phyloP scores from a whole-genome alignment of 352 stramenopile species.

The Phytophthora tentaculata region DNA sequence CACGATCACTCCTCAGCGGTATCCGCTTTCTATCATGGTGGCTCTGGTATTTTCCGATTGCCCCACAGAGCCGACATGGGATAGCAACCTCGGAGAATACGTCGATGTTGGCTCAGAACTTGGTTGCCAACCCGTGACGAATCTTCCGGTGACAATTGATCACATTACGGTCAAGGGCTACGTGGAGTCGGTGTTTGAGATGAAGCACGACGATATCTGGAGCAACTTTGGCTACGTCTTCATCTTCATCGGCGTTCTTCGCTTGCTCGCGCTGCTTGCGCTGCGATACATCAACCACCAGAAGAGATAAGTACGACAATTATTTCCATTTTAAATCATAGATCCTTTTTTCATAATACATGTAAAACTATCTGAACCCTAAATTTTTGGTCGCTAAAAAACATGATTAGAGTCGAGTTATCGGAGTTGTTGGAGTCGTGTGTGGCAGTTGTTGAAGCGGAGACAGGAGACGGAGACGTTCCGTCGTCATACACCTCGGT shows the following conservation, averaged over 20 bases:
- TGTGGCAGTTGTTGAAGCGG: no score
- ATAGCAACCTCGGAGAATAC: conserved; percentile 20
- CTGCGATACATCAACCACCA: conserved; percentile 50
- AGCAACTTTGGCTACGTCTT: conserved; percentile 31
- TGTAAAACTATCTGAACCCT: no score
- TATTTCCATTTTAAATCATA: no score
- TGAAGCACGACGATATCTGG: conserved; percentile 35
- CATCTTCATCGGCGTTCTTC: conserved; percentile 32
- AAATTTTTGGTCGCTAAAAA: no score
- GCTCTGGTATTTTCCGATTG: conserved; percentile 38
- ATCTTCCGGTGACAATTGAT: conserved; percentile 20
- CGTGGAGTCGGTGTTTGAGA: conserved; percentile 27
- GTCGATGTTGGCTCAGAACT: conserved; percentile 28
- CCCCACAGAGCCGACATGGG: conserved; percentile 29
- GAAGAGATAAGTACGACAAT: conserved; percentile 45
- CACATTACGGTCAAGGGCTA: conserved; percentile 37
- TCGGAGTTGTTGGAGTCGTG: no score
- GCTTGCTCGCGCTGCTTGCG: conserved; percentile 33
- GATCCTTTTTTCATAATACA: no score
- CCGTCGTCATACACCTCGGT: no score
- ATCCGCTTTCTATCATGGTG: conserved; percentile 28
- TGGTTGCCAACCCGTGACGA: conserved; percentile 26
- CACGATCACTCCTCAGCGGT: conserved; percentile 31
- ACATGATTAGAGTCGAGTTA: no score
- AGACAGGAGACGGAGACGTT: no score